These are phyloP conservation scores for Candida ascalaphidarum DNA, from an alignment of 805 yeast species.

Conservation along the genomic window DNA sequence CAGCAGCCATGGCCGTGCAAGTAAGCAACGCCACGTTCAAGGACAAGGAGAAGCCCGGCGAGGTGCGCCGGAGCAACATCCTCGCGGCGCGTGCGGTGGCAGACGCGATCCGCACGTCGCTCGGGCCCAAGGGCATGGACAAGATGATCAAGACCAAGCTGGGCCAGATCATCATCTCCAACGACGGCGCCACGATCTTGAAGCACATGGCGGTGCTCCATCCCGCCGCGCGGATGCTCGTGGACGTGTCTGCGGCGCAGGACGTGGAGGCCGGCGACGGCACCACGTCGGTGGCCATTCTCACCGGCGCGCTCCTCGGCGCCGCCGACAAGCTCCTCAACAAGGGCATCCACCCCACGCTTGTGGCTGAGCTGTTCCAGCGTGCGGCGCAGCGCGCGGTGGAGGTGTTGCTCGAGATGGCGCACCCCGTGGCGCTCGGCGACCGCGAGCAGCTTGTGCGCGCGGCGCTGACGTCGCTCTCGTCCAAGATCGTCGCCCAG, in stretches of 20 bases:
- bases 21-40: conserved; percentile 89
- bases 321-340: conserved; percentile 89
- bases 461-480: conserved; percentile 91
- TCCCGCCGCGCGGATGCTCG: conserved; percentile 97
- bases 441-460: conserved; percentile 80
- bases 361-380: conserved; percentile 89
- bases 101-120: conserved; percentile 88
- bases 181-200: conserved; percentile 96
- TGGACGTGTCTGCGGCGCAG: conserved; percentile 94
- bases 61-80: conserved; percentile 82
- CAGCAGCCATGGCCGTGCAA: no score
- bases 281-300: conserved; percentile 92
- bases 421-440: conserved; percentile 64
- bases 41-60: conserved; percentile 92
- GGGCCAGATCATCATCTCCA: conserved; percentile 90
- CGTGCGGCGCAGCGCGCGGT: conserved; percentile 80
- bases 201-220: conserved; percentile 97
- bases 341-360: conserved; percentile 92
- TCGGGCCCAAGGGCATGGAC: conserved; percentile 99
- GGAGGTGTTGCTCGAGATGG: conserved; percentile 77
- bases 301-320: conserved; percentile 88
- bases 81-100: conserved; percentile 92
- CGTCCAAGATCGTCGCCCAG: conserved; percentile 94
- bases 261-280: conserved; percentile 99
- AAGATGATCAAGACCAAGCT: conserved; percentile 93